phyloP scores from a whole-genome alignment of 176 grass and related monocot genomes.

The Oryza coarctata region DNA sequence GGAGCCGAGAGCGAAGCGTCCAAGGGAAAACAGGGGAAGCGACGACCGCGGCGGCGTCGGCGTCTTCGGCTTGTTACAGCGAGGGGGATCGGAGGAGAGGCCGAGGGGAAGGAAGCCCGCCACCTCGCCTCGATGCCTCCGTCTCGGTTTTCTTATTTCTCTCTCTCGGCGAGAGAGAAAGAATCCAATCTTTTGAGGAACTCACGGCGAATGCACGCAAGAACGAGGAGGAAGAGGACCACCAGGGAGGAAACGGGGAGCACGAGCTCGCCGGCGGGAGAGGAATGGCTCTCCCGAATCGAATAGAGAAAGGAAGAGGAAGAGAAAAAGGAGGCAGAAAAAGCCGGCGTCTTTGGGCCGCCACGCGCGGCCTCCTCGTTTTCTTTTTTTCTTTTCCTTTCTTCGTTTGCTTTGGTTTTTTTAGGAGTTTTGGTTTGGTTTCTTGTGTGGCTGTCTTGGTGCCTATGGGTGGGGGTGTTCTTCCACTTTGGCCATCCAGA shows the following conservation, averaged over 20 bases:
- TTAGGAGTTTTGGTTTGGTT: neutral
- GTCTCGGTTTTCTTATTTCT: conserved; percentile 13
- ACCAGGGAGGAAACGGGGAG: neutral
- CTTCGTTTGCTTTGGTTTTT: too few relatives aligned
- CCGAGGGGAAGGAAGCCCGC: neutral
- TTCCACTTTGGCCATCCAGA: neutral
- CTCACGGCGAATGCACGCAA: neutral
- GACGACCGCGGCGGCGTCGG: neutral
- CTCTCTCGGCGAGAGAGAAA: neutral
- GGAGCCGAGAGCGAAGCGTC: neutral
- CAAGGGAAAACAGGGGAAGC: too few relatives aligned
- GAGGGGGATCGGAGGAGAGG: neutral
- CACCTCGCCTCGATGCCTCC: conserved; percentile 46
- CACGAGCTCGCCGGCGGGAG: neutral
- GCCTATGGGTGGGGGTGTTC: neutral
- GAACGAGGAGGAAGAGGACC: neutral
- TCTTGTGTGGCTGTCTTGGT: neutral
- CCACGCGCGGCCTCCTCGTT: neutral
- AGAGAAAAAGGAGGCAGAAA: neutral
- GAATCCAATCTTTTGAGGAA: neutral
- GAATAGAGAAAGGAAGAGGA: neutral
- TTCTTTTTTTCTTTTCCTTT: neutral
- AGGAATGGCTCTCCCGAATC: neutral
- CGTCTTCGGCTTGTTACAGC: neutral
- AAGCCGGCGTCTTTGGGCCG: neutral